These are phyloP conservation scores for Phytophthora lateralis DNA, from an alignment of 352 stramenopile genomes.

Conservation along the genomic window DNA sequence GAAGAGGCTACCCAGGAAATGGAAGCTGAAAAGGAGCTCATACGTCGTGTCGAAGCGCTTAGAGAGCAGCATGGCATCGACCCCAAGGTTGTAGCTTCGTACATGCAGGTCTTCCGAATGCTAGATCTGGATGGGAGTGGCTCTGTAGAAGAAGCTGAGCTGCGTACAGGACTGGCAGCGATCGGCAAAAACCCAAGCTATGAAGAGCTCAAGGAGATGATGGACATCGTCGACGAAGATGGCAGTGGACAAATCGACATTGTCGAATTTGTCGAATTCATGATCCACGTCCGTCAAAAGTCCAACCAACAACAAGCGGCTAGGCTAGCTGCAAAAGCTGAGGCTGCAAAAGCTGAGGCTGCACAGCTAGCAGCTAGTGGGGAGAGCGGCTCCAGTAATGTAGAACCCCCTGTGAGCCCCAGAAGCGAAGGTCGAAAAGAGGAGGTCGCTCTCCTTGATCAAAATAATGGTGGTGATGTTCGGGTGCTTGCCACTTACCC, in stretches of 20 bases:
- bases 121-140: conserved; percentile 84
- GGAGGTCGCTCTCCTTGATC: not conserved
- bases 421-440: conserved; percentile 4
- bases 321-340: conserved; percentile 22
- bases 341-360: conserved; percentile 14
- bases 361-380: not conserved
- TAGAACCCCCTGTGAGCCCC: not conserved
- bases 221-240: conserved; percentile 87
- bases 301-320: conserved; percentile 54
- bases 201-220: conserved; percentile 87
- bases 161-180: conserved; percentile 77
- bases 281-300: conserved; percentile 81
- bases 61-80: conserved; percentile 63
- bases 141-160: conserved; percentile 84
- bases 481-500: conserved; percentile 18
- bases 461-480: conserved; percentile 11
- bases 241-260: conserved; percentile 87
- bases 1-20: conserved; percentile 90
- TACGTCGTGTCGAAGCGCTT: conserved; percentile 66
- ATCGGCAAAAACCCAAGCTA: conserved; percentile 84
- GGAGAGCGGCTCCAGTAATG: not conserved
- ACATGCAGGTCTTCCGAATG: conserved; percentile 86
- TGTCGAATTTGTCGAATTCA: conserved; percentile 88
- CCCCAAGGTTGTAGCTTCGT: conserved; percentile 53
- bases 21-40: conserved; percentile 70